A percentile compares a stretch with the other conserved stretches of the same genome.
These are phyloP conservation scores for Dichomitus squalens DNA, from an alignment of 1,284 basidiomycete species.

Conservation along the genomic window DNA sequence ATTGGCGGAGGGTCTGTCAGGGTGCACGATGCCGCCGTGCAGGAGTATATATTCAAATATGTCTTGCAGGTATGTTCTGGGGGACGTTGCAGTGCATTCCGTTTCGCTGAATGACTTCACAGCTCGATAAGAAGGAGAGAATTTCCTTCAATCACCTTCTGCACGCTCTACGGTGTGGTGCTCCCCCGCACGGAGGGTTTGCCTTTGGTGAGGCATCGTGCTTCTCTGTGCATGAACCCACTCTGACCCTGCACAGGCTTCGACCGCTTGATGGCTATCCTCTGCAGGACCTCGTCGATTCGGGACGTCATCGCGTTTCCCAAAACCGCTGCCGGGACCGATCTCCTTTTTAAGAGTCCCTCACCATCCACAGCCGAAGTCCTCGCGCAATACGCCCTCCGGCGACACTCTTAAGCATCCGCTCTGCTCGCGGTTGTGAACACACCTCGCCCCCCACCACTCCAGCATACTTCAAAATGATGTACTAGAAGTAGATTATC, in stretches of 20 bases:
- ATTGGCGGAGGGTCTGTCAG: conserved; percentile 94
- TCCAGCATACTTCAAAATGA: conserved; percentile 1
- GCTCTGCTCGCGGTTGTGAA: too few relatives aligned
- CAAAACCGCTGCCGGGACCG: conserved; percentile 83
- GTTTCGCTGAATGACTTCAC: background rate
- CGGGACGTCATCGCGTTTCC: conserved; percentile 97
- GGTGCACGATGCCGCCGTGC: conserved; percentile 86
- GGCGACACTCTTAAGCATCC: conserved; percentile 25
- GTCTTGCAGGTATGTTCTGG: conserved; percentile 67
- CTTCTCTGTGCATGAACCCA: conserved; percentile 1
- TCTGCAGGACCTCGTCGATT: conserved; percentile 84
- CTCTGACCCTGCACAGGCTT: conserved; percentile 60
- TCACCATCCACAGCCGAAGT: conserved; percentile 57
- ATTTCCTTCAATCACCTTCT: conserved; percentile 83
- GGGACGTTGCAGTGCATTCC: too few relatives aligned
- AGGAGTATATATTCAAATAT: conserved; percentile 80
- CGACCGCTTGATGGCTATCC: conserved; percentile 89
- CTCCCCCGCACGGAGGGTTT: conserved; percentile 95
- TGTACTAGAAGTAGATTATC: conserved; percentile 20
- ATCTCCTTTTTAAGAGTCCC: conserved; percentile 89
- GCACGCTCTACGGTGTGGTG: conserved; percentile 84
- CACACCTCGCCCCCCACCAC: conserved; percentile 2
- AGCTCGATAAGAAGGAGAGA: conserved; percentile 77
- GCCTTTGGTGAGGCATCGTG: conserved; percentile 67
- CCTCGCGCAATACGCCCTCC: conserved; percentile 66